Evolutionary conservation across 495 filamentous ascomycete species (phyloP), one percentile per base, ranked within the genome.

Genomic region (Tuber indicum): DNA sequence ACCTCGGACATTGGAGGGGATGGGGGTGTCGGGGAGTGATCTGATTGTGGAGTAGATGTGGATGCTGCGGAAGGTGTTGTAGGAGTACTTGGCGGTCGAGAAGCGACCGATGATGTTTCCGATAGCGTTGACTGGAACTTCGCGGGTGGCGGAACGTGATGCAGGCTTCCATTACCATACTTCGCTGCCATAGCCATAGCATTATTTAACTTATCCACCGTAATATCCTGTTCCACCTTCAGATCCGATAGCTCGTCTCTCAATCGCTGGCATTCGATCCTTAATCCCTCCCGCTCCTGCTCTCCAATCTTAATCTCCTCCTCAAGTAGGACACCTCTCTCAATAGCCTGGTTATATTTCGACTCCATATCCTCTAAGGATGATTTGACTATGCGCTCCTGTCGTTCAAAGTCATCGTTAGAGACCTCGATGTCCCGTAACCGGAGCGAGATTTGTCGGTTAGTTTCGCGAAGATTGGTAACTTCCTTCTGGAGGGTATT

Each of bases 371-470:
- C 96, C 86, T 99, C 96, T 79, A 98, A 89, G 75, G 95, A 98
- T 70, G 95, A 97, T 26, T 92, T 92, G 26, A 93, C 97, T 82
- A 97, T 93, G 76, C 96, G 90, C 76, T 95, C 94, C 85, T 98
- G 94, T 75, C 94, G 91, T 85, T 99, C 96, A 83, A 94, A 97
- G 84, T 99, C 96, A 88, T 99, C 96, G 85, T 99, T 99, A 78
- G 92, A 92, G 47, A 99, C 96, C 84, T 99, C 96, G 77, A 96
- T 97, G 82, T 99, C 96, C 76, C 96, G 90, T 72, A 99, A 85
- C 84, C 88, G 92, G 70, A 97, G 86, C 82, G 94, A 91, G 71
- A 97, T 83, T 36, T 92, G 90, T 78, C 96, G 87, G 84, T 93
- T 95, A 36, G 90, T 82, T 69, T 98, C 95, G 77, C 96, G 91